These are phyloP conservation scores for Lactarius deliciosus DNA, from an alignment of 768 basidiomycete genomes.

Conservation along the genomic window DNA sequence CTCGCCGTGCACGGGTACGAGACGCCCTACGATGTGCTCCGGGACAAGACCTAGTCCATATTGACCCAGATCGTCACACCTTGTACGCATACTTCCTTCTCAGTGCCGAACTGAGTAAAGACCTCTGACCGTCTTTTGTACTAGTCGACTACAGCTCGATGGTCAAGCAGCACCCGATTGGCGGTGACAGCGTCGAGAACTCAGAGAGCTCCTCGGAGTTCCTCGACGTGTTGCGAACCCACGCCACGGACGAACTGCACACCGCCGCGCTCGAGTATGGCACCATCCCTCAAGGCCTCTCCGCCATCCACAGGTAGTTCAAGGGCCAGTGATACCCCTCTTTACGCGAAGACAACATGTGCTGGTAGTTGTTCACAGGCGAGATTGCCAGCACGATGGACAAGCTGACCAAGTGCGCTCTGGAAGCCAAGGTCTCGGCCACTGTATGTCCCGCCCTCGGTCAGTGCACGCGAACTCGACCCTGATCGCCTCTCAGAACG, in stretches of 20 bases:
- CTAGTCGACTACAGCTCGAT: conserved; percentile 55
- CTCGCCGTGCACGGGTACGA: conserved; percentile 82
- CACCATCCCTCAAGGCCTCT: conserved; percentile 77
- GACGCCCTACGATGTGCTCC: conserved; percentile 75
- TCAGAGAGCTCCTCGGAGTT: conserved; percentile 72
- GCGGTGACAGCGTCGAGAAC: conserved; percentile 73
- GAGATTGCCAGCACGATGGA: conserved; percentile 86
- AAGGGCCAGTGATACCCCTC: conserved; percentile 46
- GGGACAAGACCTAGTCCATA: conserved; percentile 84
- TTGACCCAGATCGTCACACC: conserved; percentile 85
- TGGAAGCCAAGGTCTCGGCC: conserved; percentile 86
- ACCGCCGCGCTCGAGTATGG: conserved; percentile 81
- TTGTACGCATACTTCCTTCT: conserved; percentile 49
- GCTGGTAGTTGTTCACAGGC: conserved; percentile 34
- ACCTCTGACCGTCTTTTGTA: not conserved
- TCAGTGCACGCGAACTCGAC: not conserved
- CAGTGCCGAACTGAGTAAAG: not conserved
- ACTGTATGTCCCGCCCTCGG: conserved; percentile 47
- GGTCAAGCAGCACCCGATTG: conserved; percentile 80
- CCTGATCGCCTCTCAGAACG: conserved; percentile 51
- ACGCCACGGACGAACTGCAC: conserved; percentile 86
- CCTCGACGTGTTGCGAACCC: conserved; percentile 75
- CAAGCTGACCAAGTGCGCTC: conserved; percentile 76
- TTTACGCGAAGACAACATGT: not conserved
- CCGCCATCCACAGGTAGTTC: conserved; percentile 85